phyloP scores from a whole-genome alignment of 768 basidiomycete species.

The Suillus tomentosus region DNA sequence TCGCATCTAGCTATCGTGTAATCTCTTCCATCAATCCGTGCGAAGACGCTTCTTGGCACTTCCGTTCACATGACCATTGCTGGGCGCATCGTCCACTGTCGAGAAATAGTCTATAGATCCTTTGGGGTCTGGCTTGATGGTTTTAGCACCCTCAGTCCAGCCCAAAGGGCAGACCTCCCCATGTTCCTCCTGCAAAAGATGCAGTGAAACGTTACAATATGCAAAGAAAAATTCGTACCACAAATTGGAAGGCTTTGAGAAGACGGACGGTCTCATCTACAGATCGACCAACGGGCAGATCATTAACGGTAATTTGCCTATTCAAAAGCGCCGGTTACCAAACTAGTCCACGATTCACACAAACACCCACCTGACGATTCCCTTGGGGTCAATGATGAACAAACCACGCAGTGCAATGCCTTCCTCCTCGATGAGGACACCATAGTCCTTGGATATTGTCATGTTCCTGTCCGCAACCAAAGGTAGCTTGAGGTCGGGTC shows the following conservation, averaged over 20 bases:
- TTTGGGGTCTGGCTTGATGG: slow-evolving; percentile 80
- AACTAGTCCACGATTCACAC: background rate
- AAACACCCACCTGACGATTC: slow-evolving; percentile 56
- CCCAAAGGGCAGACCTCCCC: slow-evolving; percentile 94
- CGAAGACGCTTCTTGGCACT: slow-evolving; percentile 60
- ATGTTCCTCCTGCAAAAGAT: slow-evolving; percentile 63
- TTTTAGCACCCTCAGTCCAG: slow-evolving; percentile 81
- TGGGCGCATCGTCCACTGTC: slow-evolving; percentile 27
- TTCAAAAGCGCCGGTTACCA: background rate
- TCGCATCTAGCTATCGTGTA: background rate
- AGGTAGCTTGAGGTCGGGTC: slow-evolving; percentile 84
- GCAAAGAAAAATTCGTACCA: slow-evolving; percentile 44
- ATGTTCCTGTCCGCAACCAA: slow-evolving; percentile 80
- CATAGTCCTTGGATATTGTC: slow-evolving; percentile 82
- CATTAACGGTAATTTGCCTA: slow-evolving; percentile 87
- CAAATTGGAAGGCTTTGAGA: slow-evolving; percentile 92
- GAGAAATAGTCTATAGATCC: slow-evolving; percentile 76
- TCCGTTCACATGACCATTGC: slow-evolving; percentile 40
- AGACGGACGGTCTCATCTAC: slow-evolving; percentile 92
- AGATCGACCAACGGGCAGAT: slow-evolving; percentile 92
- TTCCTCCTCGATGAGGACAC: slow-evolving; percentile 84
- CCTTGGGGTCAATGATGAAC: slow-evolving; percentile 87
- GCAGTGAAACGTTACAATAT: slow-evolving; percentile 7
- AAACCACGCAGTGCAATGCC: slow-evolving; percentile 87
- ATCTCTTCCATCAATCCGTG: slow-evolving; percentile 39